Base-by-base conservation (phyloP, 2,329 filamentous ascomycete genomes). In the Hypomyces perniciosus region DNA sequence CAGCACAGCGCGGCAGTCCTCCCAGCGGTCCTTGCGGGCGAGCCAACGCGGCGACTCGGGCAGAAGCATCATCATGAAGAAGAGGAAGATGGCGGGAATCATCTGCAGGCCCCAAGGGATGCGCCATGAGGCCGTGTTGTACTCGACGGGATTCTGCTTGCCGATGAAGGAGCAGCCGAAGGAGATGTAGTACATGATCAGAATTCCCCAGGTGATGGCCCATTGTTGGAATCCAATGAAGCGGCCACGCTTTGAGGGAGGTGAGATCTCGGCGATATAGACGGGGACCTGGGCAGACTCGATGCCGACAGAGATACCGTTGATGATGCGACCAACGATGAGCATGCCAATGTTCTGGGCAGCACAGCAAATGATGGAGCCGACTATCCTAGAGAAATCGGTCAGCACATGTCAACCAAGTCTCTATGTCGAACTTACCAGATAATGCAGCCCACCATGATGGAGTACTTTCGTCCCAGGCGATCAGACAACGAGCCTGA, bases 151-250 rank as follows among this genome's bases (percentile, higher is more conserved):
- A 47, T 58, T 54, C 6, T 65, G 53, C 4, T 70, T 54, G 0
- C 72, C 61, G 54, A 88, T 79, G 62, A 76, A 82, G 50, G 78
- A 81, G 65, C 79, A 81, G 26, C 83, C 86, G 60, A 84, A 79
- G 26, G 78, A 77, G 65, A 86, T 79, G 62, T 82, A 84, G 71
- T 85, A 86, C 81, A 85, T 85, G 69, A 84, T 82, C 56, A 85
- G 63, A 57, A 85, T 85, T 52, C 67, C 67, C 65, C 66, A 86
- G 50, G 85, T 87, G 56, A 90, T 89, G 44, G 85, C 83, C 73
- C 84, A 85, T 64, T 90, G 86, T 65, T 90, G 85, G 48, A 81
- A 77, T 50, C 84, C 82, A 29, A 90, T 84, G 43, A 90, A 84
- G 66, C 31, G 78, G 29, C 84, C 84, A 54, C 84, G 79, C 48